These are phyloP conservation scores for Xylariales sp. DNA, from an alignment of 2,329 filamentous ascomycete species.

Conservation along the genomic window DNA sequence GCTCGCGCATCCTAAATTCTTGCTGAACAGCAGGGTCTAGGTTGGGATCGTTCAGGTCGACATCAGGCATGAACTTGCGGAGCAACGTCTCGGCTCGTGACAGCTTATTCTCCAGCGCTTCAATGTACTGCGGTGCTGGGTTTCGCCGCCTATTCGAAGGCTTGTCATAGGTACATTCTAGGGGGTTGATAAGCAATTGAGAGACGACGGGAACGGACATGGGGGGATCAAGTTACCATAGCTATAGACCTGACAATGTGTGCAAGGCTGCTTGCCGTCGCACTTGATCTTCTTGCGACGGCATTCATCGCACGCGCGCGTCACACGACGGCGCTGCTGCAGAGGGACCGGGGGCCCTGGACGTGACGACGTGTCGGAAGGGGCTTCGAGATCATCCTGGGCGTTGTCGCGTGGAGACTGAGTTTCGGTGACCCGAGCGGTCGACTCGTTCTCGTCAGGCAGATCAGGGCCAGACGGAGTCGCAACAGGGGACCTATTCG, in stretches of 20 bases:
- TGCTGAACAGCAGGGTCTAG: conserved; percentile 82
- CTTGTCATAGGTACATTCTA: conserved; percentile 96
- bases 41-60: conserved; percentile 85
- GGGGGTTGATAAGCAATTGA: conserved; percentile 41
- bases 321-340: conserved; percentile 82
- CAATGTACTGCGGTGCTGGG: conserved; percentile 91
- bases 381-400: conserved; percentile 39
- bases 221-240: conserved; percentile 73
- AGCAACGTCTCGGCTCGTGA: conserved; percentile 86
- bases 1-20: conserved; percentile 69
- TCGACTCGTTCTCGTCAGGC: conserved; percentile 55
- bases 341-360: conserved; percentile 65
- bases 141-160: conserved; percentile 92
- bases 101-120: conserved; percentile 84
- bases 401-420: conserved; percentile 55
- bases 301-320: conserved; percentile 80
- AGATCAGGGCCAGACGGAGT: conserved; percentile 52
- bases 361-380: conserved; percentile 44
- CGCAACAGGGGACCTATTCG: conserved; percentile 47
- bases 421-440: conserved; percentile 36
- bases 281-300: conserved; percentile 89
- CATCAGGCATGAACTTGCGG: conserved; percentile 81
- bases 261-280: conserved; percentile 88
- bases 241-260: conserved; percentile 97
- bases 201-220: conserved; percentile 19